phyloP scores from a whole-genome alignment of 495 filamentous ascomycete genomes.

The Neurospora cerealis region DNA sequence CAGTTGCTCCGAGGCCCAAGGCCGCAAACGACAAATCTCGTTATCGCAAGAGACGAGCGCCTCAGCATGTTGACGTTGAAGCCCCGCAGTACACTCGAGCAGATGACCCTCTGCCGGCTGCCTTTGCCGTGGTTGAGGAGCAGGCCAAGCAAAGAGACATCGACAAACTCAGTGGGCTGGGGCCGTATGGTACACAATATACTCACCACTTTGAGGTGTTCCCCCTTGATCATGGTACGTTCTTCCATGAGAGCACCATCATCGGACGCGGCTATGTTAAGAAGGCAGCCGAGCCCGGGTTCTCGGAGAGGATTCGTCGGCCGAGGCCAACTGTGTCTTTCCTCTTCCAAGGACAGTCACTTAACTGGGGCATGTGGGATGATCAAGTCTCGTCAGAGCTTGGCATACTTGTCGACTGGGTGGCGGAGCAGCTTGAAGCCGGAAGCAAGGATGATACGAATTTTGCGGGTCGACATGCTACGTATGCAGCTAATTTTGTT shows the following conservation, averaged over 20 bases:
- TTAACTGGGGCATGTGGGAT: conserved; percentile 62
- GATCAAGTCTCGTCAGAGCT: conserved; percentile 59
- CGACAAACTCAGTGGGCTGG: conserved; percentile 45
- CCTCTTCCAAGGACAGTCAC: conserved; percentile 35
- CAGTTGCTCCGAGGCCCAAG: conserved; percentile 18
- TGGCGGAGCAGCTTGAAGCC: conserved; percentile 34
- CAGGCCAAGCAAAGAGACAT: conserved; percentile 11
- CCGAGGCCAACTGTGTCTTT: conserved; percentile 25
- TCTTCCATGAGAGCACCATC: conserved; percentile 67
- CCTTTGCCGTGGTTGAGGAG: conserved; percentile 3
- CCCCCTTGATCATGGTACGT: conserved; percentile 56
- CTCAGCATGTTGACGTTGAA: conserved; percentile 41
- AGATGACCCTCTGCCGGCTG: conserved; percentile 34
- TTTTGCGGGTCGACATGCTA: conserved; percentile 1
- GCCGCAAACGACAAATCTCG: conserved; percentile 19
- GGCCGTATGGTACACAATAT: conserved; percentile 54
- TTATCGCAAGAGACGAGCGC: conserved; percentile 38
- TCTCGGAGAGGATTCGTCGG: conserved; percentile 15
- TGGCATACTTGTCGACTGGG: conserved; percentile 45
- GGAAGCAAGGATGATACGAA: background rate
- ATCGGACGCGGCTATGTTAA: conserved; percentile 62
- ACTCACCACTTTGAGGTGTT: conserved; percentile 64
- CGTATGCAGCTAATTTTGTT: conserved; percentile 29
- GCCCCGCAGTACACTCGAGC: conserved; percentile 39
- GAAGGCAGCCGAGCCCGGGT: conserved; percentile 34